Evolutionary conservation across 176 grass and related monocot species (phyloP), one percentile per base, ranked within the genome.

Genomic region (Hsuehochloa calcarea): DNA sequence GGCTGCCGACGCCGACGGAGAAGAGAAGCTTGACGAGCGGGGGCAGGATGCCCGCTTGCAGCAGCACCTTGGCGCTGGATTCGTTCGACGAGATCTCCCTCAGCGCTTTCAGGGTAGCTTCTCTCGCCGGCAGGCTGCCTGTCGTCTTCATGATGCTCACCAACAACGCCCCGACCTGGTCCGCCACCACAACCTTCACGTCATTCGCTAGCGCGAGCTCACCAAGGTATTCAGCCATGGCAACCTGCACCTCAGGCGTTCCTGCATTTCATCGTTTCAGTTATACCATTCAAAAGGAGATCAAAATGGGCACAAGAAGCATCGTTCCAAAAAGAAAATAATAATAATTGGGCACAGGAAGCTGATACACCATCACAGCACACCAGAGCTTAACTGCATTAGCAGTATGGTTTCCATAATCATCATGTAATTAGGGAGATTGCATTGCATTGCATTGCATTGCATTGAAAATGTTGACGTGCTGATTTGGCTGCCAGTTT

Each of bases 71-170:
- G 77, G 95, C 85, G 77, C 92, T 92, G 12, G 79, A 40, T 9
- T 97, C 95, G 22, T 91, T 87, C 0, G 95, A 97, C 1, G 95
- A 94, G 17, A 97, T 91, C 88, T 97, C 87, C 70, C 81, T 89
- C 43, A 97, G 69, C 0, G 92, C 86, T 34, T 89, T 97, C 5
- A 97, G 78, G 23, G 92, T 87, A 6, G 90, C 88, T 74, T 97
- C 95, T 31, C 88, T 85, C 23, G 90, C 95, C 72, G 91, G 74
- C 43, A 88, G 63, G 55, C 49, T 85, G 25, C 87, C 90, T 4
- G 65, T 84, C 55, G 3, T 19, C 49, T 65, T 87, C 69, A 97
- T 89, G 72, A 89, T 89, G 54, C 59, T 89, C 3, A 97, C 85
- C 78, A 97, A 79, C 80, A 91, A 5, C 1, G 87, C 64, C 2